phyloP scores from a whole-genome alignment of 2,329 filamentous ascomycete species.

The Huntiella moniliformis region DNA sequence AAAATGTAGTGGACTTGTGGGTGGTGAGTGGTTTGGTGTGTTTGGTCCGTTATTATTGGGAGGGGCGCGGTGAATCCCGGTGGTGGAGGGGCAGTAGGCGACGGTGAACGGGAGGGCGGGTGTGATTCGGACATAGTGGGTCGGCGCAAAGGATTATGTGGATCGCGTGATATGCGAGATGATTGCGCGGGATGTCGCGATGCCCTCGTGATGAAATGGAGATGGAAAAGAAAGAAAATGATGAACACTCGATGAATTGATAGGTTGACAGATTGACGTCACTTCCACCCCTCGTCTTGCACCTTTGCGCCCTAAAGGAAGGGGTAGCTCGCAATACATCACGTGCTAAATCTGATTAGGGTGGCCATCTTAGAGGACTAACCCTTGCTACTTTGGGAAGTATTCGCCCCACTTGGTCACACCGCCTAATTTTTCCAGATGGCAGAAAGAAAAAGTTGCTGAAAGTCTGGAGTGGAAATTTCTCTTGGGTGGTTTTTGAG shows the following conservation, averaged over 20 bases:
- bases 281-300: no score
- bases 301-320: no score
- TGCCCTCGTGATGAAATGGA: background rate
- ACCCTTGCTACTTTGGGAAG: background rate
- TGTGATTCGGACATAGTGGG: background rate
- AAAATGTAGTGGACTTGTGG: conserved; percentile 80
- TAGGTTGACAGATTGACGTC: background rate
- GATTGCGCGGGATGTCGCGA: no score
- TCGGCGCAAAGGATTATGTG: background rate
- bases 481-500: background rate
- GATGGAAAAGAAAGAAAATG: background rate
- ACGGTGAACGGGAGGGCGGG: background rate
- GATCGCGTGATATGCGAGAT: no score
- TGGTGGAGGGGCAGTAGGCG: background rate
- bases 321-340: no score
- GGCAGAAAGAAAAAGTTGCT: conserved; percentile 11
- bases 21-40: conserved; percentile 57
- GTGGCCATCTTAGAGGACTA: background rate
- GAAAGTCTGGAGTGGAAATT: background rate
- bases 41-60: conserved; percentile 64
- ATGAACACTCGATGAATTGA: background rate
- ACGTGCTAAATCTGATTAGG: no score
- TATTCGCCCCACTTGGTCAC: conserved; percentile 3
- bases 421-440: conserved; percentile 9
- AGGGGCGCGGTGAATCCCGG: conserved; percentile 32